phyloP scores from a whole-genome alignment of 106 monocot species.

The Cymbidium sinense region DNA sequence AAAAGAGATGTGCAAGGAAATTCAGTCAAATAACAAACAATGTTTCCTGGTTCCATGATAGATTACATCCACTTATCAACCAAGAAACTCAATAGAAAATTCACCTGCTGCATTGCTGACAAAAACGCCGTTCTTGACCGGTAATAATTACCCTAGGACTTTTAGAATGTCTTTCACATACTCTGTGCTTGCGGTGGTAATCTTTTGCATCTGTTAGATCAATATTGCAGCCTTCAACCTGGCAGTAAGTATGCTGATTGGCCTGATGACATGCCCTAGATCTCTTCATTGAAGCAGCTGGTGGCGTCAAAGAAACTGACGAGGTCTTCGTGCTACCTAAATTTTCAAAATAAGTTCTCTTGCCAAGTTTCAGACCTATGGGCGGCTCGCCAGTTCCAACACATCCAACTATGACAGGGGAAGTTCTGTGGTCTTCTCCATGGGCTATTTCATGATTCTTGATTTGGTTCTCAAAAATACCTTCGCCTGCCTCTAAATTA shows the following conservation, averaged over 20 bases:
- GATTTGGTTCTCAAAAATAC: not conserved
- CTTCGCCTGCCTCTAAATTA: slow-evolving; percentile 6
- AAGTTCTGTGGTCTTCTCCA: slow-evolving; percentile 9
- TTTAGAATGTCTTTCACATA: slow-evolving; percentile 70
- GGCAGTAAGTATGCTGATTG: slow-evolving; percentile 28
- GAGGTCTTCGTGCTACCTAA: slow-evolving; percentile 10
- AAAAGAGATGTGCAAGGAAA: no score
- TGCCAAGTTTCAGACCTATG: slow-evolving; percentile 56
- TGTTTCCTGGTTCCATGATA: not conserved
- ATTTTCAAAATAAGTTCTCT: slow-evolving; percentile 62
- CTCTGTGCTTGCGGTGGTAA: slow-evolving; percentile 84
- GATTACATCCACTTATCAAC: not conserved
- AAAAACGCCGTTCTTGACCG: slow-evolving; percentile 73
- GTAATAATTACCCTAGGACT: slow-evolving; percentile 58
- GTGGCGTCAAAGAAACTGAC: not conserved
- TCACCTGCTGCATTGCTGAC: slow-evolving; percentile 79
- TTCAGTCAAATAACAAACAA: no score
- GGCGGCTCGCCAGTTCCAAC: slow-evolving; percentile 24
- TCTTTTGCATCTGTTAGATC: slow-evolving; percentile 60
- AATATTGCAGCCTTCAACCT: slow-evolving; percentile 66
- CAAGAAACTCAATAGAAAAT: not conserved
- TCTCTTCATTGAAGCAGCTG: slow-evolving; percentile 23
- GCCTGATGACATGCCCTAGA: slow-evolving; percentile 17
- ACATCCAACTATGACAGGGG: not conserved
- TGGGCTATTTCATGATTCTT: slow-evolving; percentile 2